A percentile compares a stretch with the other conserved stretches of the same genome.
phyloP scores from a whole-genome alignment of 192 early-diverging fungal genomes.

The Coemansia sp. region DNA sequence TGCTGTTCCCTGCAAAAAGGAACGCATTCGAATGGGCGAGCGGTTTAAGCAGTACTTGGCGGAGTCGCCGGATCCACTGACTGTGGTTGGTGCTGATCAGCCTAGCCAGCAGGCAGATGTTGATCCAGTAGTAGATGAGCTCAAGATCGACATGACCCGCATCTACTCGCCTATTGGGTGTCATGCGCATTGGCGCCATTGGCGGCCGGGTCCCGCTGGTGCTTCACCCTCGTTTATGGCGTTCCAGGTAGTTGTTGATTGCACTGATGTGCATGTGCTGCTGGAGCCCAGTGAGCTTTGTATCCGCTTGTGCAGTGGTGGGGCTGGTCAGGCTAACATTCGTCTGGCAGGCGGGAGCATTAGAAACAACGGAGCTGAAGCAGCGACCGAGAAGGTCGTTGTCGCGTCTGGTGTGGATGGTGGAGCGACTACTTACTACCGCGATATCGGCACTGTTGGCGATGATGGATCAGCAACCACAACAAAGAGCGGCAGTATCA shows the following conservation, averaged over 20 bases:
- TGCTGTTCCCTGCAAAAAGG: not conserved
- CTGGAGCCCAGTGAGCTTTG: conserved; percentile 17
- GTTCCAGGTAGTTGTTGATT: conserved; percentile 37
- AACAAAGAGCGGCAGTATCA: not conserved
- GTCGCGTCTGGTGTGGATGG: not conserved
- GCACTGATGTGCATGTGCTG: conserved; percentile 9
- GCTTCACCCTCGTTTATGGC: conserved; percentile 10
- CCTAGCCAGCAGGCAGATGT: not conserved
- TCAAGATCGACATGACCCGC: conserved; percentile 32
- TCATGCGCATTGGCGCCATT: conserved; percentile 49
- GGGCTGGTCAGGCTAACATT: not conserved
- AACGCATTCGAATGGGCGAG: not conserved
- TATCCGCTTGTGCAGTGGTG: conserved; percentile 34
- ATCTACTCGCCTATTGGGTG: conserved; percentile 41
- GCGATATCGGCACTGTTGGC: not conserved
- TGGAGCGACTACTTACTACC: not conserved
- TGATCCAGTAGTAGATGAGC: not conserved
- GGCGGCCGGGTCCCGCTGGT: conserved; percentile 1
- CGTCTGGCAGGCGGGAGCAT: conserved; percentile 1
- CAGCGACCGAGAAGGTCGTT: not conserved
- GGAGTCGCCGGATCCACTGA: not conserved
- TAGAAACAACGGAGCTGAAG: too few relatives aligned
- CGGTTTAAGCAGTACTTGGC: not conserved
- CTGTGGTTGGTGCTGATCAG: not conserved
- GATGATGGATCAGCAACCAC: not conserved